Evolutionary conservation across 306 rosid genomes (phyloP).

Genomic region (Prunus mume): DNA sequence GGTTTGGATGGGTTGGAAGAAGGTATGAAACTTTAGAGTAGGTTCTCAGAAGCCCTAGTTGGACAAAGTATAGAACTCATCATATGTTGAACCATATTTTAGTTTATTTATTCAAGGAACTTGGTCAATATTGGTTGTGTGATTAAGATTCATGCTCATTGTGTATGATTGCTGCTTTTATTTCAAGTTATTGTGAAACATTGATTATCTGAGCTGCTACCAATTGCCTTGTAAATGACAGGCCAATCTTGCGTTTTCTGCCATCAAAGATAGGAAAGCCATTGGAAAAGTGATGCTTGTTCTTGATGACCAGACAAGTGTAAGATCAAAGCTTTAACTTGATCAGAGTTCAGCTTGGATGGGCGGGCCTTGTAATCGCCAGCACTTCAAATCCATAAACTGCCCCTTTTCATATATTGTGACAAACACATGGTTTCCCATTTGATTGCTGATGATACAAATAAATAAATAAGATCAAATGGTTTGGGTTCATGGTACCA

Average conservation of each 20-base stretch:
- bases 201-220: conserved; percentile 19
- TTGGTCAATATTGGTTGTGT: not conserved
- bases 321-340: conserved; percentile 61
- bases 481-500: not conserved
- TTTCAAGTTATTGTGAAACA: not conserved
- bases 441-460: not conserved
- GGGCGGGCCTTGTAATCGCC: not conserved
- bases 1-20: not conserved
- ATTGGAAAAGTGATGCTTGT: conserved; percentile 88
- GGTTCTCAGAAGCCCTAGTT: no score
- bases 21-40: not conserved
- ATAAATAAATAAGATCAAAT: not conserved
- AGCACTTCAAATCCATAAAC: not conserved
- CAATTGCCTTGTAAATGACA: conserved; percentile 38
- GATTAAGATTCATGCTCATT: not conserved
- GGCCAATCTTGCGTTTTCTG: conserved; percentile 87
- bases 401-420: not conserved
- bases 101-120: not conserved
- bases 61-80: not conserved
- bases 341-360: conserved; percentile 19
- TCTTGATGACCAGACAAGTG: conserved; percentile 44
- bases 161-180: not conserved
- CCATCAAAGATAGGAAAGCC: conserved; percentile 75
- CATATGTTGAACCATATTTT: not conserved
- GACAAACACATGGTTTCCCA: not conserved